Evolutionary conservation across 768 basidiomycete genomes (phyloP).

Genomic region (Termitomyces sp.): DNA sequence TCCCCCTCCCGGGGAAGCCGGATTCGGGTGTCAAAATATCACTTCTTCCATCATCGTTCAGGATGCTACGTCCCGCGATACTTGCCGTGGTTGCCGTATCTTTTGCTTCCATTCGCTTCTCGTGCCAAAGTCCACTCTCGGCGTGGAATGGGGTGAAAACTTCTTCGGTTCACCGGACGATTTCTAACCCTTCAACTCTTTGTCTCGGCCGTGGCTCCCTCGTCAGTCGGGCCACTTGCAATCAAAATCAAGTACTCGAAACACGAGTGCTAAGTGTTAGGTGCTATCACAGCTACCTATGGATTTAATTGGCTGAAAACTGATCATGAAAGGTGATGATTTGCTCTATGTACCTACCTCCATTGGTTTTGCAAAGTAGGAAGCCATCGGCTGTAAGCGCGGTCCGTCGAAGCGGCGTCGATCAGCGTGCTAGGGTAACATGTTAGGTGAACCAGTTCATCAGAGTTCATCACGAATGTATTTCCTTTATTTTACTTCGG

Average conservation of each 20-base stretch:
- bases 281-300: not conserved
- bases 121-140: conserved; percentile 4
- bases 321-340: not conserved
- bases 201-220: not conserved
- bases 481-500: not conserved
- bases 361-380: not conserved
- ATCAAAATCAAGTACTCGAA: too few species aligned
- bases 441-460: conserved; percentile 8
- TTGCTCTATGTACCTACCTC: not conserved
- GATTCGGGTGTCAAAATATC: conserved; percentile 11
- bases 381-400: conserved; percentile 12
- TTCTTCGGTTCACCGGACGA: conserved; percentile 8
- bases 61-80: conserved; percentile 13
- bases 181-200: not conserved
- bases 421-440: conserved; percentile 7
- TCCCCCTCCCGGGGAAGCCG: conserved; percentile 8
- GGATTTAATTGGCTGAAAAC: not conserved
- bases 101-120: conserved; percentile 12
- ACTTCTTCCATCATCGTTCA: conserved; percentile 8
- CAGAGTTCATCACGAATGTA: conserved; percentile 3
- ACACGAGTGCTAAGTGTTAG: not conserved
- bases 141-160: conserved; percentile 1
- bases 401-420: conserved; percentile 12
- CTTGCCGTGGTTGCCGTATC: conserved; percentile 7
- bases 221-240: not conserved